These are phyloP conservation scores for Tricholoma terreum DNA, from an alignment of 768 basidiomycete species.

Conservation along the genomic window DNA sequence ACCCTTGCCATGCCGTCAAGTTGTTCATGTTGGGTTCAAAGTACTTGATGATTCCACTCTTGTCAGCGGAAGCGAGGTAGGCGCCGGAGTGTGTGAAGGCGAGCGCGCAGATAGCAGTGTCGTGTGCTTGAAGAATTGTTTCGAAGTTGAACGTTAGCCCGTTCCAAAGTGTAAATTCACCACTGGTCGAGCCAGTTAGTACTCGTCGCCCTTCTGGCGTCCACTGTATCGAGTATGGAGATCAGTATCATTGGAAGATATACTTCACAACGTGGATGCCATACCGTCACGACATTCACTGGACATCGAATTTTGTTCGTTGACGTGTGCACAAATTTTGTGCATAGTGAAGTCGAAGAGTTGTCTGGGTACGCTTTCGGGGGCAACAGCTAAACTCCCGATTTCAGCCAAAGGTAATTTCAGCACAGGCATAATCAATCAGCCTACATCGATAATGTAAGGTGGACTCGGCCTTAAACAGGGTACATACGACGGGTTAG, in stretches of 20 bases:
- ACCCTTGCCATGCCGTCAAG: slow-evolving; percentile 88
- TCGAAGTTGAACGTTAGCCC: slow-evolving; percentile 99
- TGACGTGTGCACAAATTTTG: slow-evolving; percentile 96
- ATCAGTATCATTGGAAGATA: background rate
- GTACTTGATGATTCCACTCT: slow-evolving; percentile 94
- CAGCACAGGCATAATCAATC: slow-evolving; percentile 10
- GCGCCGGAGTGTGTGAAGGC: slow-evolving; percentile 91
- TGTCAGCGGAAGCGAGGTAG: slow-evolving; percentile 91
- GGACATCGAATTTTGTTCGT: slow-evolving; percentile 99
- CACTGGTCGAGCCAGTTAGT: slow-evolving; percentile 92
- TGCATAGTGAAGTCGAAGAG: slow-evolving; percentile 89
- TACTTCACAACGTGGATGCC: slow-evolving; percentile 30
- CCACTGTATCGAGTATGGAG: slow-evolving; percentile 58
- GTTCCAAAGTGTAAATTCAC: slow-evolving; percentile 99
- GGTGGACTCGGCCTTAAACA: slow-evolving; percentile 82
- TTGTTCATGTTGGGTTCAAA: slow-evolving; percentile 99
- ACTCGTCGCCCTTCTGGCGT: slow-evolving; percentile 94
- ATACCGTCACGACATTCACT: slow-evolving; percentile 89
- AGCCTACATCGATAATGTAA: slow-evolving; percentile 82
- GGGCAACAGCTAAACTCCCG: slow-evolving; percentile 70
- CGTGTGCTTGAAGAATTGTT: slow-evolving; percentile 98
- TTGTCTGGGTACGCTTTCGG: slow-evolving; percentile 91
- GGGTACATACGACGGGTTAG: slow-evolving; percentile 73
- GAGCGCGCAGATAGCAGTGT: slow-evolving; percentile 88
- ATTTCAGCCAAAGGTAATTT: slow-evolving; percentile 19